Conservation (phyloP, 768 basidiomycete species). For the Macrolepiota fuliginosa region DNA sequence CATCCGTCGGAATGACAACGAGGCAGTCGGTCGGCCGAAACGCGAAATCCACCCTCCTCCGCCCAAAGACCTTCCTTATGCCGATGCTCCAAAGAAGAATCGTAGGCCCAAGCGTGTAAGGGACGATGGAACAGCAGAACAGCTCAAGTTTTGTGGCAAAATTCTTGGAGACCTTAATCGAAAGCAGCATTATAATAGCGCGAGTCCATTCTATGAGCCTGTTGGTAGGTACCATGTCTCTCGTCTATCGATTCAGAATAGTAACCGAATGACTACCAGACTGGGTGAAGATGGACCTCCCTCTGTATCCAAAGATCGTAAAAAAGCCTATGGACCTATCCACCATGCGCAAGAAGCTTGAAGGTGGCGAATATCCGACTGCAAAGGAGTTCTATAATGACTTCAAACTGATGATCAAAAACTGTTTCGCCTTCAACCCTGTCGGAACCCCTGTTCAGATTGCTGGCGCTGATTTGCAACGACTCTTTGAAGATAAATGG, state of each 20-base stretch:
- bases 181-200: slow-evolving; percentile 72
- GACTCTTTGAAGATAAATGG: slow-evolving; percentile 93
- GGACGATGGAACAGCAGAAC: slow-evolving; percentile 73
- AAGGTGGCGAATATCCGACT: slow-evolving; percentile 70
- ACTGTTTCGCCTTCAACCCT: slow-evolving; percentile 93
- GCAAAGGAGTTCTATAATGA: slow-evolving; percentile 84
- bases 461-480: slow-evolving; percentile 82
- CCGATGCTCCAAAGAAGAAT: slow-evolving; percentile 69
- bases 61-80: slow-evolving; percentile 86
- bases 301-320: slow-evolving; percentile 81
- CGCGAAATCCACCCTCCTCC: slow-evolving; percentile 97
- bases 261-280: slow-evolving; percentile 43
- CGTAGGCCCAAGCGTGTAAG: slow-evolving; percentile 59
- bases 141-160: slow-evolving; percentile 80
- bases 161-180: slow-evolving; percentile 72
- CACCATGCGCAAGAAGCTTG: slow-evolving; percentile 85
- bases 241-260: slow-evolving; percentile 1
- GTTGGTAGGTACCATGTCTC: slow-evolving; percentile 63
- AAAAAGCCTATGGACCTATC: slow-evolving; percentile 96
- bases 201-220: slow-evolving; percentile 88
- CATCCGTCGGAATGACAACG: slow-evolving; percentile 76
- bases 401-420: slow-evolving; percentile 92
- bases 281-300: slow-evolving; percentile 73
- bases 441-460: slow-evolving; percentile 82
- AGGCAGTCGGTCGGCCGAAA: slow-evolving; percentile 76